Conservation (phyloP, 139 green algal genomes). For the Mychonastes homosphaera region DNA sequence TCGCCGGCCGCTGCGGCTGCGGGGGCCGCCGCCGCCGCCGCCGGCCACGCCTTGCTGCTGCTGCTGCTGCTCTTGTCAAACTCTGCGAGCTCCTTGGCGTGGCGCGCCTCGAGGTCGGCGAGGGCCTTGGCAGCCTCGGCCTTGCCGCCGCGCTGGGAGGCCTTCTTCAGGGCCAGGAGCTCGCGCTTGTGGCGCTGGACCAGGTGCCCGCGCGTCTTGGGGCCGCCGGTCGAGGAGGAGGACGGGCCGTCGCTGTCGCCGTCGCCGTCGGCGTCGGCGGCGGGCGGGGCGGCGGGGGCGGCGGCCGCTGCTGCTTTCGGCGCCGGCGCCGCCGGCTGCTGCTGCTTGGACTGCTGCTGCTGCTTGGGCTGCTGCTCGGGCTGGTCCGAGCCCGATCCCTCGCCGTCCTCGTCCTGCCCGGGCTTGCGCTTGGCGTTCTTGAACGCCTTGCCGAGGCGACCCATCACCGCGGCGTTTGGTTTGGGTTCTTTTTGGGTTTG, state of each 20-base stretch:
- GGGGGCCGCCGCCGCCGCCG: slow-evolving; percentile 15
- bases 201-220: slow-evolving; percentile 52
- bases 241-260: not conserved
- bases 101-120: slow-evolving; percentile 39
- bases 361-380: too few species aligned
- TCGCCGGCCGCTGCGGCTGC: slow-evolving; percentile 14
- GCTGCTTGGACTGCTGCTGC: slow-evolving; percentile 6
- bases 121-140: slow-evolving; percentile 49
- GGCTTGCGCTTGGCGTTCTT: not conserved
- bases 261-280: slow-evolving; percentile 11
- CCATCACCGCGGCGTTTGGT: too few species aligned
- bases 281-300: not conserved
- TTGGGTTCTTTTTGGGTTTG: too few species aligned
- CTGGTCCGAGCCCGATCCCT: too few species aligned
- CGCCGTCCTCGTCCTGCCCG: not conserved
- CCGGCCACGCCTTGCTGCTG: slow-evolving; percentile 17
- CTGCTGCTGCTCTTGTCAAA: slow-evolving; percentile 33
- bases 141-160: slow-evolving; percentile 55
- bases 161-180: slow-evolving; percentile 58
- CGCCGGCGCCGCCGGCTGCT: not conserved
- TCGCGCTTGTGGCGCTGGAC: slow-evolving; percentile 72
- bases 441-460: slow-evolving; percentile 7
- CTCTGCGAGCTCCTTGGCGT: slow-evolving; percentile 50
- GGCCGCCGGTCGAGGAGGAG: too few species aligned
- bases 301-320: not conserved